These are phyloP conservation scores for Cyberlindnera bimundalis DNA, from an alignment of 805 yeast species.

Conservation along the genomic window DNA sequence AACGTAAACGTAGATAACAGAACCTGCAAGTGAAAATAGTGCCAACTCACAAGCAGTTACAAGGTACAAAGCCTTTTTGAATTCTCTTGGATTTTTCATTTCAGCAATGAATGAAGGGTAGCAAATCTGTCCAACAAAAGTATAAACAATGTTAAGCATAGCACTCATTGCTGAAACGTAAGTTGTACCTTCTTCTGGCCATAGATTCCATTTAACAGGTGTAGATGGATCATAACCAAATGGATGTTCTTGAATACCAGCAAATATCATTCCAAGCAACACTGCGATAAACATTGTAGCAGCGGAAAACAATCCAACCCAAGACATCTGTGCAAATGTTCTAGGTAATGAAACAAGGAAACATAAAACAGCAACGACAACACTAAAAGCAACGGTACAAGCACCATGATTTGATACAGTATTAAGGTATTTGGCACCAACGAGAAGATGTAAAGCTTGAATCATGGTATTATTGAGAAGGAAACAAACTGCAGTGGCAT, in stretches of 20 bases:
- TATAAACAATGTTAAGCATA: constrained; percentile 54
- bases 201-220: constrained; percentile 42
- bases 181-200: constrained; percentile 52
- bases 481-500: constrained; percentile 52
- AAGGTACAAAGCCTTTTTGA: constrained; percentile 50
- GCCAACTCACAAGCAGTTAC: constrained; percentile 50
- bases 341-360: constrained; percentile 52
- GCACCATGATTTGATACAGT: constrained; percentile 47
- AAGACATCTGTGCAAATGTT: constrained; percentile 50
- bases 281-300: constrained; percentile 57
- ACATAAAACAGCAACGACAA: constrained; percentile 47
- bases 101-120: constrained; percentile 61
- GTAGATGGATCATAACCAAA: constrained; percentile 34
- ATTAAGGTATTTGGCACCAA: constrained; percentile 58
- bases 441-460: constrained; percentile 56
- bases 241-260: constrained; percentile 51
- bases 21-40: constrained; percentile 52
- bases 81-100: constrained; percentile 55
- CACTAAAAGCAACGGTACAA: constrained; percentile 52
- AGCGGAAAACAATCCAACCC: constrained; percentile 51
- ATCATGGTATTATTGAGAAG: constrained; percentile 53
- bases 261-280: constrained; percentile 47
- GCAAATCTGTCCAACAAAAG: constrained; percentile 62
- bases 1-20: constrained; percentile 54
- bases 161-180: constrained; percentile 55